Percentiles rank a stretch among this genome's conserved stretches.
Evolutionary conservation across 1,284 basidiomycete genomes (phyloP).

Genomic region (Fistulinella cinereoalba): DNA sequence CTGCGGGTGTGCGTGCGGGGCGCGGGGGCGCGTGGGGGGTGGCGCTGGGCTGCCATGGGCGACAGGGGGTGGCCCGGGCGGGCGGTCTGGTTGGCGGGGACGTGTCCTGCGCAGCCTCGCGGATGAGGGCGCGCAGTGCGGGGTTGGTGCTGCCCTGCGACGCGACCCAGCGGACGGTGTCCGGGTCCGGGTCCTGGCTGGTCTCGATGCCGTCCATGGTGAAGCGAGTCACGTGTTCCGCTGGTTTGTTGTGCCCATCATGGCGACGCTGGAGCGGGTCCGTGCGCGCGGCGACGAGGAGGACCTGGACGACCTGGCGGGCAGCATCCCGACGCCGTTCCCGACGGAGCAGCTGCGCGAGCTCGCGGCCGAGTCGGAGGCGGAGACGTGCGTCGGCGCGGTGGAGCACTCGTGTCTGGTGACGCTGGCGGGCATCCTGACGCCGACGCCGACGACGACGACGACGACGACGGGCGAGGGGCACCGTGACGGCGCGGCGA

Average conservation of each 20-base stretch:
- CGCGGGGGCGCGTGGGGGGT: conserved; percentile 14
- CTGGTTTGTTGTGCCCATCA: conserved; percentile 12
- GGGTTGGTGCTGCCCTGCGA: conserved; percentile 29
- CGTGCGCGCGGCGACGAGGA: not conserved
- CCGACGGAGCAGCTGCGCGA: conserved; percentile 21
- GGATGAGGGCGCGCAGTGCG: conserved; percentile 24
- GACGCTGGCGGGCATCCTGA: conserved; percentile 72
- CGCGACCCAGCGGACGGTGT: conserved; percentile 24
- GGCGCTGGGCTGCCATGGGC: no score
- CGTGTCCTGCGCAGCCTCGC: conserved; percentile 24
- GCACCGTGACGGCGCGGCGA: not conserved
- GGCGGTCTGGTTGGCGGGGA: no score
- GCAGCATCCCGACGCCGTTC: conserved; percentile 35
- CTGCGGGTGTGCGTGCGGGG: conserved; percentile 19
- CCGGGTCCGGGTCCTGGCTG: conserved; percentile 14
- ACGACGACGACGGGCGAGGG: no score
- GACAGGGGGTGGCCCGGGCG: no score
- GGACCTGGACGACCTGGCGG: conserved; percentile 4
- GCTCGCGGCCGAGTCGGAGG: conserved; percentile 13
- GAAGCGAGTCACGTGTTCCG: conserved; percentile 22
- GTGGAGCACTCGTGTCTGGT: conserved; percentile 72
- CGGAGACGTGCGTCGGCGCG: conserved; percentile 64
- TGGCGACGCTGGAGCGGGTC: conserved; percentile 30
- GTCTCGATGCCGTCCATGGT: no score
- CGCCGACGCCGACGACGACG: no score